A percentile compares a stretch with the other conserved stretches of the same genome.
Evolutionary conservation across 2,329 filamentous ascomycete genomes (phyloP).

Genomic region (Fusarium scirpi): DNA sequence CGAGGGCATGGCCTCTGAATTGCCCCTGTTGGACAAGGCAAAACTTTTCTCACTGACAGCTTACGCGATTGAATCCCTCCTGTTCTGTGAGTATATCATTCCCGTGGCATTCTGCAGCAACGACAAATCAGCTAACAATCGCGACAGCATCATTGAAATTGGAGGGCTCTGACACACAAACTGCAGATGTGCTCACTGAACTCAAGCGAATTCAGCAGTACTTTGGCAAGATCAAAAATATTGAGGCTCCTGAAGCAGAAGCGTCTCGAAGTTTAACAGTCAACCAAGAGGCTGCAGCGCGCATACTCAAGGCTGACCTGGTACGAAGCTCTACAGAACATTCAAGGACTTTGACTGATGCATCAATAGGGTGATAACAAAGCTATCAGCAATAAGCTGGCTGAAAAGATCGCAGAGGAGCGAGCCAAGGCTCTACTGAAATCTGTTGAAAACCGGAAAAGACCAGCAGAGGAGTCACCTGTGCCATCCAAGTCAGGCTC

Average conservation of each 20-base stretch:
- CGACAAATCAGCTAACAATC: slow-evolving; percentile 1
- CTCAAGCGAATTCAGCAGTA: slow-evolving; percentile 89
- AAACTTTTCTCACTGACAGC: slow-evolving; percentile 91
- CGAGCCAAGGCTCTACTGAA: slow-evolving; percentile 64
- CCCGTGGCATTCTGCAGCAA: background rate
- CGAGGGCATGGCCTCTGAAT: slow-evolving; percentile 76
- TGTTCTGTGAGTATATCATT: slow-evolving; percentile 74
- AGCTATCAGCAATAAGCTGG: slow-evolving; percentile 63
- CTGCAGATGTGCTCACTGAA: slow-evolving; percentile 87
- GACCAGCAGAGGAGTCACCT: slow-evolving; percentile 53
- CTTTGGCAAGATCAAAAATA: slow-evolving; percentile 88
- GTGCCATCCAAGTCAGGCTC: slow-evolving; percentile 41
- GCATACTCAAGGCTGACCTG: slow-evolving; percentile 86
- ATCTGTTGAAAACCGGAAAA: slow-evolving; percentile 59
- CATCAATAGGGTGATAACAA: slow-evolving; percentile 62
- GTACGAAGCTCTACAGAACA: slow-evolving; percentile 58
- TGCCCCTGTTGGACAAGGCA: slow-evolving; percentile 93
- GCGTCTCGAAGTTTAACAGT: slow-evolving; percentile 67
- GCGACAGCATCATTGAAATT: slow-evolving; percentile 76
- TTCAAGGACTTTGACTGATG: slow-evolving; percentile 27
- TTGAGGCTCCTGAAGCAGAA: slow-evolving; percentile 66
- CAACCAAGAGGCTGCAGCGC: slow-evolving; percentile 81
- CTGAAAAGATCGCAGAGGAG: slow-evolving; percentile 68
- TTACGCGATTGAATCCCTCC: slow-evolving; percentile 89
- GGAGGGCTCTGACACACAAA: slow-evolving; percentile 82